phyloP scores from a whole-genome alignment of 2,329 filamentous ascomycete genomes.

The Aspergillus persii region DNA sequence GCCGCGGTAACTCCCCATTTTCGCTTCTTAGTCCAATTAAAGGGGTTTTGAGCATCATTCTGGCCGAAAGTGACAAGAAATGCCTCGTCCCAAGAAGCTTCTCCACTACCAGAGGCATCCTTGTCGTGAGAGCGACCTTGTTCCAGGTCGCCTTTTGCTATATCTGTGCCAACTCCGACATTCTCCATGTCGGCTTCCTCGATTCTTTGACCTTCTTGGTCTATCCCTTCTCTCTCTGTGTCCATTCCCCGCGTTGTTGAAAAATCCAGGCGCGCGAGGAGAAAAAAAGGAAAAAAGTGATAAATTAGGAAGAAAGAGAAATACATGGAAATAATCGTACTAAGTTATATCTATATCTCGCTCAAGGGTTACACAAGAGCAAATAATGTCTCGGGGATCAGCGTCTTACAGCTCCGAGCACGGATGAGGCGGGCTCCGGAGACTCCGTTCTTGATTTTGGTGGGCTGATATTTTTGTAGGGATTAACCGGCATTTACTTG shows the following conservation, averaged over 20 bases:
- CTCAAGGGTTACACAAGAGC: background rate
- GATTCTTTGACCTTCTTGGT: background rate
- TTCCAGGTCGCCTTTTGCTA: background rate
- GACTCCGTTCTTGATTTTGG: too few relatives aligned
- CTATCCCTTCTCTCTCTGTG: background rate
- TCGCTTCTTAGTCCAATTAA: conserved; percentile 28
- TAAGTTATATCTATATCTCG: too few relatives aligned
- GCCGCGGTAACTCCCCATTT: conserved; percentile 24
- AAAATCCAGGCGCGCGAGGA: too few relatives aligned
- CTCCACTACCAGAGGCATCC: background rate
- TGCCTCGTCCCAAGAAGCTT: background rate
- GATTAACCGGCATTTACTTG: too few relatives aligned
- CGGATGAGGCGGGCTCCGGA: too few relatives aligned
- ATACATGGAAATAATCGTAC: background rate
- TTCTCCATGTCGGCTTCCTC: background rate
- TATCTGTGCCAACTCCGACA: background rate
- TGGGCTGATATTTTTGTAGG: too few relatives aligned
- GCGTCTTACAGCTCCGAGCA: too few relatives aligned
- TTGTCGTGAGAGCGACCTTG: background rate
- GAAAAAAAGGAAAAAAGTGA: too few relatives aligned
- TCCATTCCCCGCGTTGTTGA: background rate
- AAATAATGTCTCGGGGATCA: background rate
- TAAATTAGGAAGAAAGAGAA: background rate
- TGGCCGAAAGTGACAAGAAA: conserved; percentile 11
- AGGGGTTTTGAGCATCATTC: conserved; percentile 28